A percentile compares a stretch with the other conserved stretches of the same genome.
These are phyloP conservation scores for Trichoderma gamsii DNA, from an alignment of 495 filamentous ascomycete species.

Conservation along the genomic window DNA sequence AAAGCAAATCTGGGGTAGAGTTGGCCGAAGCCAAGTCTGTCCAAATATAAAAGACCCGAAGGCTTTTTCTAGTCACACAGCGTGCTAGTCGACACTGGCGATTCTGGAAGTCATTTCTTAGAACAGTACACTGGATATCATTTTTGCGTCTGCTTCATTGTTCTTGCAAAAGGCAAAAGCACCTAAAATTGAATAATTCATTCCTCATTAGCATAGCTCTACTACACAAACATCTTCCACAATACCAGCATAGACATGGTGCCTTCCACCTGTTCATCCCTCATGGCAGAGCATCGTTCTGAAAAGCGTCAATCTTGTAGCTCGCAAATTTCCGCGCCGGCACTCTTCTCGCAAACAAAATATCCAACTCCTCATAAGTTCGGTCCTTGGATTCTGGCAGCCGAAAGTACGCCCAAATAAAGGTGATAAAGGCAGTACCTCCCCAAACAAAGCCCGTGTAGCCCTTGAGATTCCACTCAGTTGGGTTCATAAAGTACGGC, in stretches of 20 bases:
- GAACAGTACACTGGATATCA: too few species aligned
- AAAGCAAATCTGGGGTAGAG: not conserved
- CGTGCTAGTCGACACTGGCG: not conserved
- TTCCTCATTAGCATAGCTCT: not conserved
- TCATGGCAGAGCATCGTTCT: not conserved
- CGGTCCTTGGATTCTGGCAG: slow-evolving; percentile 40
- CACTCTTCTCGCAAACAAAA: slow-evolving; percentile 44
- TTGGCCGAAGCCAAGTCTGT: not conserved
- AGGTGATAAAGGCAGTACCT: slow-evolving; percentile 38
- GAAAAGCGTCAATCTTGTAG: slow-evolving; percentile 7
- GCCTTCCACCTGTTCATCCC: not conserved
- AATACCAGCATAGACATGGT: too few species aligned
- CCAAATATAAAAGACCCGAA: not conserved
- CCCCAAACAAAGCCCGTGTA: slow-evolving; percentile 50
- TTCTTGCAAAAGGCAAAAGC: not conserved
- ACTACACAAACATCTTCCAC: too few species aligned
- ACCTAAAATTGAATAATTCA: not conserved
- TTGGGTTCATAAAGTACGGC: slow-evolving; percentile 41
- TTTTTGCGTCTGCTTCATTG: not conserved
- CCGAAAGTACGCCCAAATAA: slow-evolving; percentile 29
- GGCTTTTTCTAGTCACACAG: too few species aligned
- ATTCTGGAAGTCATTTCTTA: too few species aligned
- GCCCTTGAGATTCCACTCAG: slow-evolving; percentile 45
- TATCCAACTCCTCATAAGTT: slow-evolving; percentile 48
- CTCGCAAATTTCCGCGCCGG: slow-evolving; percentile 38